phyloP scores from a whole-genome alignment of 2,329 filamentous ascomycete species.

The Sphaerulina vaccinii region DNA sequence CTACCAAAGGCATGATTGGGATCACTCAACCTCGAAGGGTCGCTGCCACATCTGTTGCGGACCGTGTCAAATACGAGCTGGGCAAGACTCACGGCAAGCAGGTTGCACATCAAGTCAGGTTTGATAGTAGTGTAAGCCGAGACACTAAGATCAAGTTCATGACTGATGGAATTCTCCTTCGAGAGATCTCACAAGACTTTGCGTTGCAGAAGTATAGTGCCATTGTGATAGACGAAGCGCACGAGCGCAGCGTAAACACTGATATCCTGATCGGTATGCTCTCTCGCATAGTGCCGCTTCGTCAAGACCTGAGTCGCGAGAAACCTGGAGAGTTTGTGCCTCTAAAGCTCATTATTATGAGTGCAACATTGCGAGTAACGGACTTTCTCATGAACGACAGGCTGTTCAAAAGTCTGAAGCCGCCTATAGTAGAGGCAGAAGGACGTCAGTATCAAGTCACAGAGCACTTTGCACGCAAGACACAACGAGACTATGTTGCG shows the following conservation, averaged over 20 bases:
- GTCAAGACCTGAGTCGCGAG: conserved; percentile 71
- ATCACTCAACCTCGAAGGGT: conserved; percentile 93
- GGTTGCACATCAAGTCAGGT: conserved; percentile 90
- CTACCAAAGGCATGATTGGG: conserved; percentile 80
- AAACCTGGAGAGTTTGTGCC: conserved; percentile 67
- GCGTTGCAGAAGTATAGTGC: conserved; percentile 85
- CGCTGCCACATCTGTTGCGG: conserved; percentile 94
- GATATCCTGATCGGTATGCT: conserved; percentile 98
- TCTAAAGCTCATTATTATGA: conserved; percentile 96
- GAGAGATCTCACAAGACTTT: conserved; percentile 89
- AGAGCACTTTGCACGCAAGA: conserved; percentile 80
- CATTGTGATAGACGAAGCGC: conserved; percentile 93
- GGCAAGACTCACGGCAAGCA: conserved; percentile 67
- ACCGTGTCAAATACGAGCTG: conserved; percentile 82
- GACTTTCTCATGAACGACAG: conserved; percentile 83
- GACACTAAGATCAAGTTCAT: conserved; percentile 96
- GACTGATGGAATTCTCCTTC: conserved; percentile 93
- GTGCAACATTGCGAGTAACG: conserved; percentile 84
- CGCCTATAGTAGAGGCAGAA: conserved; percentile 84
- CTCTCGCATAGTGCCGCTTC: conserved; percentile 83
- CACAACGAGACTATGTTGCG: conserved; percentile 82
- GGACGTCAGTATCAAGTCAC: conserved; percentile 90
- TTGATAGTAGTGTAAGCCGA: conserved; percentile 76
- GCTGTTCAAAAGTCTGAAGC: conserved; percentile 65
- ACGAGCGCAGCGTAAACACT: conserved; percentile 95